Evolutionary conservation across 176 grass and related monocot genomes (phyloP).

Genomic region (Raddia distichophylla): DNA sequence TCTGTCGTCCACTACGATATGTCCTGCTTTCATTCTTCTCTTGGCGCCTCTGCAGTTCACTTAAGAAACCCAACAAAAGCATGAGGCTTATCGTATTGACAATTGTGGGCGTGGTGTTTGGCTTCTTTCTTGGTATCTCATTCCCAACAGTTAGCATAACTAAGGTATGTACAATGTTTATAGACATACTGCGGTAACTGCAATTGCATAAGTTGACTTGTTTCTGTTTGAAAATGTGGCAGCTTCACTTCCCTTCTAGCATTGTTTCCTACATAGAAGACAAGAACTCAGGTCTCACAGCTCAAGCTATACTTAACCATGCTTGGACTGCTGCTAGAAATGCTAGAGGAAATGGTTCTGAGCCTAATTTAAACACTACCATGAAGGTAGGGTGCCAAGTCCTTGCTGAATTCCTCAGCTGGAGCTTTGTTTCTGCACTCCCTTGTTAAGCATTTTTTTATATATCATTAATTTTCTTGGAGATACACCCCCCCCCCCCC

Average conservation of each 20-base stretch:
- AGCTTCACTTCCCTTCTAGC: conserved; percentile 81
- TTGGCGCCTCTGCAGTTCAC: conserved; percentile 28
- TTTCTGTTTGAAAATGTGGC: conserved; percentile 34
- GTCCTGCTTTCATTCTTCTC: not conserved
- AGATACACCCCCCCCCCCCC: not conserved
- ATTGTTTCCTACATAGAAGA: conserved; percentile 69
- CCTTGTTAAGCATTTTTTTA: not conserved
- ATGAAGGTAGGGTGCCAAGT: conserved; percentile 39
- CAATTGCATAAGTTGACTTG: not conserved
- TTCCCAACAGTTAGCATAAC: conserved; percentile 72
- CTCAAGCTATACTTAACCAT: conserved; percentile 76
- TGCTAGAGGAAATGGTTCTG: conserved; percentile 45
- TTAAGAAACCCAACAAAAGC: conserved; percentile 62
- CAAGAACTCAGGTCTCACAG: conserved; percentile 65
- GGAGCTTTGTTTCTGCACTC: not conserved
- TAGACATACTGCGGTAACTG: too few species aligned
- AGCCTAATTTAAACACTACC: conserved; percentile 52
- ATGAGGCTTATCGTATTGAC: conserved; percentile 69
- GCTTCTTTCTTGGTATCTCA: conserved; percentile 77
- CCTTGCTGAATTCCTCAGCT: not conserved
- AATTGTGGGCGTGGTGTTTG: conserved; percentile 56
- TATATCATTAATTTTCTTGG: not conserved
- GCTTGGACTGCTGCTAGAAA: conserved; percentile 59
- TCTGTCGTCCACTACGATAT: not conserved
- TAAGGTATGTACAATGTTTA: conserved; percentile 45